Evolutionary conservation across 345 rosid genomes (phyloP).

Genomic region (Eucalyptus cladocalyx): DNA sequence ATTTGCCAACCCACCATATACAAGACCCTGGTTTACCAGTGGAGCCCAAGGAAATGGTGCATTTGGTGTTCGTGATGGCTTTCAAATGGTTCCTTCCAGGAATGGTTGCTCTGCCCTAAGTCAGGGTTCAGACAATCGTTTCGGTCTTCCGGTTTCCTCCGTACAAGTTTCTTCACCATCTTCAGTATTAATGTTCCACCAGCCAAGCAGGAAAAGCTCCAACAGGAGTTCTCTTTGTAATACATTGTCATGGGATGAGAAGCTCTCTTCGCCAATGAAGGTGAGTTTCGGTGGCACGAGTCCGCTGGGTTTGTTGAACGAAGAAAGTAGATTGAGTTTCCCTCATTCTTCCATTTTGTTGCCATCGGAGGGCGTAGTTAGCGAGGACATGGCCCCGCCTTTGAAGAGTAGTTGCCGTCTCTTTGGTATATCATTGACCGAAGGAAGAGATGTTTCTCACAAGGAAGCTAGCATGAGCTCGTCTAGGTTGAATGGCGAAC

Average conservation of each 20-base stretch:
- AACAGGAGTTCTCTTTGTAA: not conserved
- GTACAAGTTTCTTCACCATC: constrained; percentile 66
- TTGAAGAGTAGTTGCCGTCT: constrained; percentile 82
- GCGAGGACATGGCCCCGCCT: constrained; percentile 30
- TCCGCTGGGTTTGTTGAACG: constrained; percentile 4
- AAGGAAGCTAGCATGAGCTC: constrained; percentile 14
- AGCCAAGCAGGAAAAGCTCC: constrained; percentile 12
- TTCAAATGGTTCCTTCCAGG: constrained; percentile 28
- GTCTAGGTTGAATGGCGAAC: constrained; percentile 9
- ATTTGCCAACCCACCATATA: constrained; percentile 28
- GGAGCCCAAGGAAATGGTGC: constrained; percentile 28
- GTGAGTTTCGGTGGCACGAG: not conserved
- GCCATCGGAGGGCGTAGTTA: constrained; percentile 1
- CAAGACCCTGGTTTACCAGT: constrained; percentile 3
- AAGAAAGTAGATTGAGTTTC: constrained; percentile 5
- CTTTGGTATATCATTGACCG: constrained; percentile 83
- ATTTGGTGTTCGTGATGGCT: constrained; percentile 19
- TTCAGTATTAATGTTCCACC: constrained; percentile 60
- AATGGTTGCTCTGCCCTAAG: constrained; percentile 38
- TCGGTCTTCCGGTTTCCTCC: constrained; percentile 14
- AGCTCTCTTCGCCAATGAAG: not conserved
- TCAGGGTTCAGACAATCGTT: constrained; percentile 24
- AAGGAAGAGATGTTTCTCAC: constrained; percentile 25
- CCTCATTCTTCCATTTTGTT: not conserved
- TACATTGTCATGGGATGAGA: constrained; percentile 2